Evolutionary conservation across 139 green algal genomes (phyloP).

Genomic region (Mychonastes homosphaera): DNA sequence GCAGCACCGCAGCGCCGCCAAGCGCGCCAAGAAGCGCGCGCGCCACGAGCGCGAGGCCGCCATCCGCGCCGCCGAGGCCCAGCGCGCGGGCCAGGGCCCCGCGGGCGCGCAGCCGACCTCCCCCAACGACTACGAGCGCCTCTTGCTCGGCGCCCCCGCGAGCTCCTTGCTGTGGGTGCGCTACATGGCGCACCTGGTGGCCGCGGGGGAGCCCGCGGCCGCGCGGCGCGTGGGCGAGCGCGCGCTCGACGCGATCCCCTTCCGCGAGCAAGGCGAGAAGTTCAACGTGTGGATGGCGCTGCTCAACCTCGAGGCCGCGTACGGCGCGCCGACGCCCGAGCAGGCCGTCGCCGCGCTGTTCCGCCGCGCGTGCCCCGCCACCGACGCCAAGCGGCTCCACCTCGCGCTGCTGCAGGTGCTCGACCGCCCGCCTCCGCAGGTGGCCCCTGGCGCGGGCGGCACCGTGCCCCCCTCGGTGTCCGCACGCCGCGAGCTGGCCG

Average conservation of each 20-base stretch:
- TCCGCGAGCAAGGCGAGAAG: conserved; percentile 75
- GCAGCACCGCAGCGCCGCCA: too few species aligned
- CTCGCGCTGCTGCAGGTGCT: conserved; percentile 54
- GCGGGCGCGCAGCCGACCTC: conserved; percentile 44
- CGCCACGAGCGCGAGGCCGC: conserved; percentile 42
- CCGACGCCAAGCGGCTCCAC: conserved; percentile 75
- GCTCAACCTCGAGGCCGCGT: conserved; percentile 87
- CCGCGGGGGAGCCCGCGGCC: conserved; percentile 57
- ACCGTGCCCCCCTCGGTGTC: too few species aligned
- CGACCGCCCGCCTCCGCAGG: too few species aligned
- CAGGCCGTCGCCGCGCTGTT: conserved; percentile 72
- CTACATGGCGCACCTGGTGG: conserved; percentile 89
- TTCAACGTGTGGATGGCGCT: conserved; percentile 94
- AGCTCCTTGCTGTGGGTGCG: conserved; percentile 82
- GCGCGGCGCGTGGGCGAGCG: conserved; percentile 67
- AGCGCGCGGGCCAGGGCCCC: conserved; percentile 31
- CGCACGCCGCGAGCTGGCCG: conserved; percentile 34
- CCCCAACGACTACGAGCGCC: conserved; percentile 67
- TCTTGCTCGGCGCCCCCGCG: conserved; percentile 65
- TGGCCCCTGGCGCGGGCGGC: too few species aligned
- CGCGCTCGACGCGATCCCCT: conserved; percentile 78
- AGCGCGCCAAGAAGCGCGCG: conserved; percentile 43
- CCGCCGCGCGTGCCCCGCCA: conserved; percentile 29
- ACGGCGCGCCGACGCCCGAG: conserved; percentile 56
- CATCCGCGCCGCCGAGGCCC: conserved; percentile 47